Base-by-base conservation (phyloP, 106 monocot genomes). In the Platanthera zijinensis region DNA sequence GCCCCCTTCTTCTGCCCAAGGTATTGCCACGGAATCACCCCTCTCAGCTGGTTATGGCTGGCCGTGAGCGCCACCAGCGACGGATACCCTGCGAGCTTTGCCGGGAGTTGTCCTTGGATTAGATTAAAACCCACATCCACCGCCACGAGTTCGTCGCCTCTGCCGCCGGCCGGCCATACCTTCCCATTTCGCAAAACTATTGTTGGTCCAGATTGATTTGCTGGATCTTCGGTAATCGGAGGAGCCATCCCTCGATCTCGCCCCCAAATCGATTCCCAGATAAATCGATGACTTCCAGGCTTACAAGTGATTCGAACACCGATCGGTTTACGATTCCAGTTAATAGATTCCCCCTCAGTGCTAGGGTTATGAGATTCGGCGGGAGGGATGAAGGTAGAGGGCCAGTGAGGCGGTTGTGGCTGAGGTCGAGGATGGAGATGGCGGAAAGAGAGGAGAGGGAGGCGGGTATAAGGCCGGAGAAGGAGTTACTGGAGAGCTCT, bases 171-270 rank as follows among this genome's bases (percentile, higher is more conserved):
- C 48, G 22, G 54, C 69, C 57, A 64, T 9, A 82, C 81, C 81
- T 17, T 77, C 48, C 21, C 89, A 4, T 17, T 46, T 48, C 0
- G 63, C 57, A 11, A 92, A 53, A 64, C 77, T 89, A 73, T 92
- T 92, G 74, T 92, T 92, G 7, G 89, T n/a, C 80, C 9, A 89
- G 75, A 61, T 89, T 73, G 7, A 87, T 69, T 57, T 92, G 92
- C 76, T 92, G 89, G 10, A 92, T 47, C n/a, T 85, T 83, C 7
- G 92, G 89, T 28, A 92, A 64, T 17, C 67, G 83, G 18, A 89
- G 76, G 32, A 93, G 83, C 89, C 89, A 93, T 0, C 56, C 82
- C n/a, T 82, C 87, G 0, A 93, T 7, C 3, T n/a, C 68, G 13
- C 92, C 92, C 1, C 48, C 3, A 48, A 93, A 51, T 12, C 52